These are phyloP conservation scores for Endogone sp. DNA, from an alignment of 192 early-diverging fungal genomes.

Conservation along the genomic window DNA sequence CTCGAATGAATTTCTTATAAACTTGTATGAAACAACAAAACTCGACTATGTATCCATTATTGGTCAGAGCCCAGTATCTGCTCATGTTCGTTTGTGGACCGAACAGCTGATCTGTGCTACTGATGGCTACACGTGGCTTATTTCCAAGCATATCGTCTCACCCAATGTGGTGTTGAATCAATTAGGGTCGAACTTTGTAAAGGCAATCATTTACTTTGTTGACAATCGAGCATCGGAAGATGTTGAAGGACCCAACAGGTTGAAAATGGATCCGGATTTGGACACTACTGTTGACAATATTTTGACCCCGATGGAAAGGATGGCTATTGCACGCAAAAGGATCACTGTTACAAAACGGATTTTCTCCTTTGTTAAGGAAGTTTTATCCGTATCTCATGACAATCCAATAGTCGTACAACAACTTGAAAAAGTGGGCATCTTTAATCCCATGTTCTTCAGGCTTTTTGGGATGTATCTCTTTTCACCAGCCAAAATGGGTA, in stretches of 20 bases:
- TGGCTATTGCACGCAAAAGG: neutral
- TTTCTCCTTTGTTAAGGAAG: neutral
- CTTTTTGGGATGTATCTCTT: constrained; percentile 45
- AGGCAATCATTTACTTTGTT: neutral
- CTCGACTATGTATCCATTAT: neutral
- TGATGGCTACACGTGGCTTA: constrained; percentile 33
- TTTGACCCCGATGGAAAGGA: constrained; percentile 6
- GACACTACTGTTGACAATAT: neutral
- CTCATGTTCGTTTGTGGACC: constrained; percentile 14
- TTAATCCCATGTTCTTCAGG: constrained; percentile 32
- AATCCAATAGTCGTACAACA: neutral
- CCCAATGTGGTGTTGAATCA: constrained; percentile 2
- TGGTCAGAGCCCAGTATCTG: neutral
- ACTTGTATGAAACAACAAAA: neutral
- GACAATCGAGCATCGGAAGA: neutral
- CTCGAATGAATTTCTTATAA: neutral
- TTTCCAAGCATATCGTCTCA: constrained; percentile 18
- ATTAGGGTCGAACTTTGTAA: constrained; percentile 2
- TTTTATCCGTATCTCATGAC: neutral
- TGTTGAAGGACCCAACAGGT: neutral
- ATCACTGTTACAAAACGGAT: neutral
- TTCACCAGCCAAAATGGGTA: constrained; percentile 35
- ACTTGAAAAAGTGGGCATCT: constrained; percentile 17
- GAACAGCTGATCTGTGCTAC: constrained; percentile 16
- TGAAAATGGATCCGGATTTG: neutral